Conservation (phyloP, 495 filamentous ascomycete genomes). For the Podospora anserina region DNA sequence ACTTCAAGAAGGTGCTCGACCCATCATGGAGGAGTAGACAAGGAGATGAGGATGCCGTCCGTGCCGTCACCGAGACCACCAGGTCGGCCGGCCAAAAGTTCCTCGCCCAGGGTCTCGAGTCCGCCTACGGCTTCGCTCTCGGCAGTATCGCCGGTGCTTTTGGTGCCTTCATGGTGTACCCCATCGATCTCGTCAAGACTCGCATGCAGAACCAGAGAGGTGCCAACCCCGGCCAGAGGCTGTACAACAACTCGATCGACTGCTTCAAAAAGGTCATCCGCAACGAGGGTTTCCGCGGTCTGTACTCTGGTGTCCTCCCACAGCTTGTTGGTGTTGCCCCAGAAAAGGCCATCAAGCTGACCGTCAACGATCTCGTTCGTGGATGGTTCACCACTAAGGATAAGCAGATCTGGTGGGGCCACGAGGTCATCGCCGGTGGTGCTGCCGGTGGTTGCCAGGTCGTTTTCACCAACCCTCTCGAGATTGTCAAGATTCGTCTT, state of each 20-base stretch:
- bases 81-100: constrained; percentile 42
- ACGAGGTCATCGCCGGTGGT: constrained; percentile 86
- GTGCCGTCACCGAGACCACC: constrained; percentile 38
- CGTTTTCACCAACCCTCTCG: constrained; percentile 94
- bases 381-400: constrained; percentile 71
- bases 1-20: constrained; percentile 94
- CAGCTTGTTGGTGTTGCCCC: constrained; percentile 96
- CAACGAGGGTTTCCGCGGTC: constrained; percentile 83
- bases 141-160: constrained; percentile 92
- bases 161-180: constrained; percentile 98
- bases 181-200: constrained; percentile 97
- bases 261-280: constrained; percentile 87
- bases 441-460: constrained; percentile 93
- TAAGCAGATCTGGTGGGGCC: constrained; percentile 64
- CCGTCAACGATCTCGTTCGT: constrained; percentile 91
- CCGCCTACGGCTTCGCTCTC: constrained; percentile 82
- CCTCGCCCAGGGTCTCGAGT: constrained; percentile 65
- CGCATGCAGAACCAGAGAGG: constrained; percentile 96
- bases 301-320: constrained; percentile 92
- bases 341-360: constrained; percentile 98
- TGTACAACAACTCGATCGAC: constrained; percentile 96
- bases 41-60: constrained; percentile 38
- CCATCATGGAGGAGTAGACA: constrained; percentile 75
- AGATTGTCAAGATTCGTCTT: constrained; percentile 98
- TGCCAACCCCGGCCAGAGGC: constrained; percentile 71